These are phyloP conservation scores for Setaria viridis DNA, from an alignment of 202 grass and related monocot species.

Conservation along the genomic window DNA sequence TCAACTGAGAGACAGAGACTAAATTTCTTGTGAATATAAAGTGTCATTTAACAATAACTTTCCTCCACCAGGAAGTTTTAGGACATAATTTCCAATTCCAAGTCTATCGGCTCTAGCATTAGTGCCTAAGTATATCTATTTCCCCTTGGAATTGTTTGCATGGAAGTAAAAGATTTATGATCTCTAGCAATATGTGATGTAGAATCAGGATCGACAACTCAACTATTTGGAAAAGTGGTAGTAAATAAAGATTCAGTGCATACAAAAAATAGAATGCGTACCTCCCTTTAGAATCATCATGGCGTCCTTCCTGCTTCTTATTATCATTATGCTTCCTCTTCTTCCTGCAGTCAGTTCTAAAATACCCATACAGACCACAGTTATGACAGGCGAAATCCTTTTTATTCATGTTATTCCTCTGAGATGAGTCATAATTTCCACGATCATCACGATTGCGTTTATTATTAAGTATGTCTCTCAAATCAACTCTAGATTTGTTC, in stretches of 20 bases:
- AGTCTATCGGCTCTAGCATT: not conserved
- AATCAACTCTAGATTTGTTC: not conserved
- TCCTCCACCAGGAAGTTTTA: slow-evolving; percentile 4
- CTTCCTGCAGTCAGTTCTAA: not conserved
- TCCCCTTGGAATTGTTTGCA: not conserved
- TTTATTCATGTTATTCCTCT: not conserved
- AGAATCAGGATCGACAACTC: not conserved
- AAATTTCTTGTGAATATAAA: not conserved
- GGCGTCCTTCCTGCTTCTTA: not conserved
- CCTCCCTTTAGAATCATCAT: not conserved
- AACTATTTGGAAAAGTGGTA: not conserved
- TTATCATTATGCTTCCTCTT: not conserved
- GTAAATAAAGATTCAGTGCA: not conserved
- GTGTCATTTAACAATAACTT: not conserved
- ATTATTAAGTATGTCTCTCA: not conserved
- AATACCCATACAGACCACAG: not conserved
- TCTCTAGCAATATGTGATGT: not conserved
- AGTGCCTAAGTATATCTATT: not conserved
- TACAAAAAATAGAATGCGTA: not conserved
- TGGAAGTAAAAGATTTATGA: not conserved
- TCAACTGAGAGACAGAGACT: not conserved
- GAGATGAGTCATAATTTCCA: not conserved
- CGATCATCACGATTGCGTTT: not conserved
- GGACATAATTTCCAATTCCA: slow-evolving; percentile 14
- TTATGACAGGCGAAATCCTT: not conserved